Evolutionary conservation across 2,329 filamentous ascomycete genomes (phyloP).

Genomic region (Ramularia collo-cygni): DNA sequence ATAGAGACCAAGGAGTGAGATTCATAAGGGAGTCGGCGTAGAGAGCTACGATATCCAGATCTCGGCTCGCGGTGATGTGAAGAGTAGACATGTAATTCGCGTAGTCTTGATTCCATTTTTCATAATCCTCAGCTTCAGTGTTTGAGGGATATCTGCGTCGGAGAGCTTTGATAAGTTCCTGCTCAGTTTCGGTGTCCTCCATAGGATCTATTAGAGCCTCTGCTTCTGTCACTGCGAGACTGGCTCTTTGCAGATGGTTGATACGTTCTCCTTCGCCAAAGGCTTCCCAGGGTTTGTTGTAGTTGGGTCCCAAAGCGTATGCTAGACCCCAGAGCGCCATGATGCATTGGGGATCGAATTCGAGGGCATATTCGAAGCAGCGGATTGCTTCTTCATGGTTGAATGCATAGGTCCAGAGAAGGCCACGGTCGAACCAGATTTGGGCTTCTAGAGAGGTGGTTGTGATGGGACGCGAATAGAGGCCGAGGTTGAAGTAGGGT

Average conservation of each 20-base stretch:
- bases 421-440: conserved; percentile 63
- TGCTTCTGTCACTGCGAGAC: conserved; percentile 42
- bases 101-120: conserved; percentile 51
- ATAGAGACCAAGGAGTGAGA: conserved; percentile 57
- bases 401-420: conserved; percentile 70
- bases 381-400: conserved; percentile 64
- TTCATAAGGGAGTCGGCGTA: conserved; percentile 63
- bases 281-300: conserved; percentile 70
- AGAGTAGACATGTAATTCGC: conserved; percentile 54
- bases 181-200: conserved; percentile 41
- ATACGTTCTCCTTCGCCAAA: conserved; percentile 58
- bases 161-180: conserved; percentile 58
- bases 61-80: no score
- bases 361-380: conserved; percentile 58
- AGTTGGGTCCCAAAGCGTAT: conserved; percentile 67
- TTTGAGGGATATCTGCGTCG: conserved; percentile 48
- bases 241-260: conserved; percentile 43
- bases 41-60: conserved; percentile 57
- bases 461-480: conserved; percentile 49
- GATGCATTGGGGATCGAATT: conserved; percentile 47
- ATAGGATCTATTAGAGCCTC: conserved; percentile 11
- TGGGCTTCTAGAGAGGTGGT: conserved; percentile 49
- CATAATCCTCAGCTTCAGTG: conserved; percentile 44
- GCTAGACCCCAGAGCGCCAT: conserved; percentile 66
- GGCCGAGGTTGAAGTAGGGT: conserved; percentile 49